Base-by-base conservation (phyloP, 345 rosid genomes). In the Brassica juncea region DNA sequence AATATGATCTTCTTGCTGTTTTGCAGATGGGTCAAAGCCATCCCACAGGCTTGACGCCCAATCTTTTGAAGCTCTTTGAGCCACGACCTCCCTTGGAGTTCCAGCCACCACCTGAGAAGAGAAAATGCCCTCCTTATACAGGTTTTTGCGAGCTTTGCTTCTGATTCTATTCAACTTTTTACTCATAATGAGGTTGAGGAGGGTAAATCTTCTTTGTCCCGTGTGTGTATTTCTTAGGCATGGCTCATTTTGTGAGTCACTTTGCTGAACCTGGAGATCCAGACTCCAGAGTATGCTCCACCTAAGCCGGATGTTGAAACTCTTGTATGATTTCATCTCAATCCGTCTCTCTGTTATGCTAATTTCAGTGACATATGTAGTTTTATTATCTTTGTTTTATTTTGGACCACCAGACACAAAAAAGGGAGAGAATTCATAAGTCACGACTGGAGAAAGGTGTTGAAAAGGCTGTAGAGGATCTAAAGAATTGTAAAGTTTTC, bases 11-110 rank as follows among this genome's bases (percentile, higher is more conserved):
- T 21, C 77, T 77, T 81, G 62, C 76, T 68, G 3, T 32, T 74
- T 76, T 72, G 85, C 94, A 95, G 99, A 95, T 95, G 86, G 98
- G 98, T 73, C 97, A 91, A 81, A 93, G 94, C 77, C 99, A 95
- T 60, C 99, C 98, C 0, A 95, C 98, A 32, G 99, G 98, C 62
- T 84, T 95, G 79, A 95, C 99, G 32, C 73, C 88, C 5, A 93
- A 86, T 59, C 93, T 93, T 34, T 76, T 95, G 91, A 95, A 95
- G 84, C 93, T 95, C 11, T 93, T 95, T 81, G 98, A 95, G 86
- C 90, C 99, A 71, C 89, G 96, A 55, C 89, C 89, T 58, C 99
- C 99, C 0, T 84, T 95, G 73, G 98, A 93, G 63, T 95, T 72
- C 84, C 90, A 83, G 80, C 94, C 96, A 0, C 97, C 97, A 19